Percentiles rank a stretch among this genome's conserved stretches.
Conservation (phyloP, 202 grass and related monocot species). For the Zizania palustris region DNA sequence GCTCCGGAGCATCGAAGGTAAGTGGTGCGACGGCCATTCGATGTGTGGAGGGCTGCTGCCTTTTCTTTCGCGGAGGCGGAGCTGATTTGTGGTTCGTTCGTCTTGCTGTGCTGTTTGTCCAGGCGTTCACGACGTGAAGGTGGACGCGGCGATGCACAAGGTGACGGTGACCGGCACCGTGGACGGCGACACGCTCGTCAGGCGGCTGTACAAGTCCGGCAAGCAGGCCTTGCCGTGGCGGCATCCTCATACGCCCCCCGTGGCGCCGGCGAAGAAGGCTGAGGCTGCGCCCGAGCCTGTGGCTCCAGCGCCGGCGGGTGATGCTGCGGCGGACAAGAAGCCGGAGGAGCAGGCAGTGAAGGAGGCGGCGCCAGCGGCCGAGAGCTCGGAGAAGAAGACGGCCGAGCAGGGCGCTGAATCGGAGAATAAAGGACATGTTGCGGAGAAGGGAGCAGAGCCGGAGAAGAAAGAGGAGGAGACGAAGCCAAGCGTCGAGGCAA, state of each 20-base stretch:
- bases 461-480: conserved; percentile 33
- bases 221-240: conserved; percentile 71
- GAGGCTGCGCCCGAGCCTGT: conserved; percentile 10
- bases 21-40: not conserved
- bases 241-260: not conserved
- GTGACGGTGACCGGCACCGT: conserved; percentile 64
- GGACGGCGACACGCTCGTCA: conserved; percentile 60
- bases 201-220: conserved; percentile 65
- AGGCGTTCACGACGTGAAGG: conserved; percentile 62
- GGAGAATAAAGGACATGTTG: conserved; percentile 26
- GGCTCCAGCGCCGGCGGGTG: conserved; percentile 1
- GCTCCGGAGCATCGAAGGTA: conserved; percentile 67
- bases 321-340: conserved; percentile 14
- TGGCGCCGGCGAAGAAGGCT: conserved; percentile 7
- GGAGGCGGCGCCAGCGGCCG: not conserved
- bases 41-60: not conserved
- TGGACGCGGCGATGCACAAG: conserved; percentile 74
- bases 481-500: conserved; percentile 39
- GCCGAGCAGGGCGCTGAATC: not conserved
- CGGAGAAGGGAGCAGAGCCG: conserved; percentile 40
- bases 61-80: not conserved
- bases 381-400: conserved; percentile 36
- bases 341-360: conserved; percentile 19
- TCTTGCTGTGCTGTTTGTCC: conserved; percentile 31
- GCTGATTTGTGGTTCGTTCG: not conserved